Base-by-base conservation (phyloP, 129 eudicot genomes). In the Smallanthus sonchifolius region DNA sequence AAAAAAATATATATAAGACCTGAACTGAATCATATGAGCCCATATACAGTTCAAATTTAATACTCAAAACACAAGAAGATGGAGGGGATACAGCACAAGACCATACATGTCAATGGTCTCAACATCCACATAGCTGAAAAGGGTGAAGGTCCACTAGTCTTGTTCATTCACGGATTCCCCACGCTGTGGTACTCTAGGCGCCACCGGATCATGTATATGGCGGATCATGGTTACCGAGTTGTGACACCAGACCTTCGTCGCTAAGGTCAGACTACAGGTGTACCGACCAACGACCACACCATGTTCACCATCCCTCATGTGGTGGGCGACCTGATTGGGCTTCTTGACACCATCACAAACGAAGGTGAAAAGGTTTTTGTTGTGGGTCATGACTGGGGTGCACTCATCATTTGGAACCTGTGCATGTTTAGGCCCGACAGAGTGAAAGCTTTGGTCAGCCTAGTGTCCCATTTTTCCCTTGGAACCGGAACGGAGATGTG, bases 381-480 rank as follows among this genome's bases (percentile, higher is more conserved):
- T 45, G 87, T 86, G 43, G 87, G 82, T 40, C 91, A 86, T 74
- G 91, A 86, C 28, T 86, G 87, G 87, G 91, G 91, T 34, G 91
- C 88, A 0, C 0, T 44, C n/a, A 70, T 84, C 0, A 86, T 86
- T 16, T 84, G 91, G 88, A 8, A 60, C 14, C 51, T 86, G 73
- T 80, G 88, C 69, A 39, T 78, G 84, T 78, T 77, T 75, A 73
- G 90, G 28, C 87, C 87, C 0, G 85, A 86, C 3, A 69, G 72
- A 70, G 81, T 86, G n/a, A 80, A 80, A 61, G 85, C 79, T 69
- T 13, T 80, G 63, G 84, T 87, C 6, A 75, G 81, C 19, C 42
- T 45, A 88, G 93, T 61, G 77, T 83, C 5, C 20, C 39, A 2
- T 88, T 80, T 59, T 0, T 47, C 2, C 73, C 79, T 0, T 83